Conservation (phyloP, 306 rosid genomes). For the Potentilla sterilis region DNA sequence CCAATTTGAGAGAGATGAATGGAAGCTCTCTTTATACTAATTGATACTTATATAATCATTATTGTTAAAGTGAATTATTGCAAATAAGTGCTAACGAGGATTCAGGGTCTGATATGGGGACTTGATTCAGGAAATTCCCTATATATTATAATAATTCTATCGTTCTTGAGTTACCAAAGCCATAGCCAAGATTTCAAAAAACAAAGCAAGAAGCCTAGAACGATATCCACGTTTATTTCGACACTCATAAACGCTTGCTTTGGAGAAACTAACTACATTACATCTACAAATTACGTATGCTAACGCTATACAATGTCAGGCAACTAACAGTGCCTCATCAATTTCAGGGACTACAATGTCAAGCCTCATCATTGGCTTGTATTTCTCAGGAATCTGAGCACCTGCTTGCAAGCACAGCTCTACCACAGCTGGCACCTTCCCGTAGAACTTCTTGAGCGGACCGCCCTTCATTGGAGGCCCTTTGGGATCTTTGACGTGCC, state of each 20-base stretch:
- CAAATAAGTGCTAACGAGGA: too few relatives aligned
- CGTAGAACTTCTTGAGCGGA: conserved; percentile 67
- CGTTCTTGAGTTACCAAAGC: too few relatives aligned
- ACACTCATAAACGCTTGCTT: background rate
- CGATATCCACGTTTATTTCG: background rate
- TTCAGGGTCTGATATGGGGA: too few relatives aligned
- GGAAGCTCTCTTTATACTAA: too few relatives aligned
- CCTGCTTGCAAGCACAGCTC: conserved; percentile 94
- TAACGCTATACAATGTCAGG: conserved; percentile 28
- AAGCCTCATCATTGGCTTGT: conserved; percentile 94
- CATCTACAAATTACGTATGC: background rate
- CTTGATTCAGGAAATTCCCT: too few relatives aligned
- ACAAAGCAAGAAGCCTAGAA: background rate
- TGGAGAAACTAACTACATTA: background rate
- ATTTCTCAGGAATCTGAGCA: conserved; percentile 56
- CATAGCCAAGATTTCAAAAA: too few relatives aligned
- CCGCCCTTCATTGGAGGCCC: conserved; percentile 68
- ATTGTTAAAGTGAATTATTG: too few relatives aligned
- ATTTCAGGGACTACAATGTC: conserved; percentile 80
- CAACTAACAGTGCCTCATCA: conserved; percentile 70
- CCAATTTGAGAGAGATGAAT: too few relatives aligned
- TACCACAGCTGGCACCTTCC: conserved; percentile 89
- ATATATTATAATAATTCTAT: too few relatives aligned
- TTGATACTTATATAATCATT: too few relatives aligned
- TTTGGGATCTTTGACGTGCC: conserved; percentile 75